Evolutionary conservation across 1,284 basidiomycete genomes (phyloP).

Genomic region (Grifola frondosa): DNA sequence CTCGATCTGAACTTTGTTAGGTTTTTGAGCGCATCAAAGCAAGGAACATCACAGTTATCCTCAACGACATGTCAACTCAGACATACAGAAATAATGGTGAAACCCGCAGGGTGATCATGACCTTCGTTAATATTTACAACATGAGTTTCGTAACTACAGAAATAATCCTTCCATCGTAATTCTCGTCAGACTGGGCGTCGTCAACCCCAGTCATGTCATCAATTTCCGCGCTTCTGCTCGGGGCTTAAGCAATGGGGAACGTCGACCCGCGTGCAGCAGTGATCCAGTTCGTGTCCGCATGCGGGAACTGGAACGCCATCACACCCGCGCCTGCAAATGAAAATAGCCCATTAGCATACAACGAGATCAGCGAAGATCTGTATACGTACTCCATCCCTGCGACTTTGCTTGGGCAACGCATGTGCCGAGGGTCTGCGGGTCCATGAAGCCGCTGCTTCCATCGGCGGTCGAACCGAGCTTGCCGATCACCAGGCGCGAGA

Average conservation of each 20-base stretch:
- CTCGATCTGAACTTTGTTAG: too few species aligned
- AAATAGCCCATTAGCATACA: not conserved
- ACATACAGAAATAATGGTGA: too few species aligned
- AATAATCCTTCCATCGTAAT: not conserved
- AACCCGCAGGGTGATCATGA: too few species aligned
- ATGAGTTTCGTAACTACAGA: too few species aligned
- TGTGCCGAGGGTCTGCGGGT: slow-evolving; percentile 47
- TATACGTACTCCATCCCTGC: slow-evolving; percentile 53
- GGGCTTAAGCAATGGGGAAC: not conserved
- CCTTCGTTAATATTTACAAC: too few species aligned
- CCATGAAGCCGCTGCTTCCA: slow-evolving; percentile 57
- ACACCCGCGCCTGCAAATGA: slow-evolving; percentile 46
- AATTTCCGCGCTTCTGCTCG: slow-evolving; percentile 7
- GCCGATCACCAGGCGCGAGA: slow-evolving; percentile 56
- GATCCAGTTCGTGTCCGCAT: slow-evolving; percentile 12
- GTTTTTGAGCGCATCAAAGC: too few species aligned
- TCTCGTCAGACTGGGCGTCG: slow-evolving; percentile 1
- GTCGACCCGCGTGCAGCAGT: slow-evolving; percentile 8
- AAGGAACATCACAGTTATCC: too few species aligned
- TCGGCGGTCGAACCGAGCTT: slow-evolving; percentile 50
- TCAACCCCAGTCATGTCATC: not conserved
- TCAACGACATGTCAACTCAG: too few species aligned
- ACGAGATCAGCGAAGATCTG: slow-evolving; percentile 3
- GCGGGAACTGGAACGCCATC: slow-evolving; percentile 30
- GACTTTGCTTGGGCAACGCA: slow-evolving; percentile 54